Conservation (phyloP, 139 green algal genomes). For the Closterium sp. region DNA sequence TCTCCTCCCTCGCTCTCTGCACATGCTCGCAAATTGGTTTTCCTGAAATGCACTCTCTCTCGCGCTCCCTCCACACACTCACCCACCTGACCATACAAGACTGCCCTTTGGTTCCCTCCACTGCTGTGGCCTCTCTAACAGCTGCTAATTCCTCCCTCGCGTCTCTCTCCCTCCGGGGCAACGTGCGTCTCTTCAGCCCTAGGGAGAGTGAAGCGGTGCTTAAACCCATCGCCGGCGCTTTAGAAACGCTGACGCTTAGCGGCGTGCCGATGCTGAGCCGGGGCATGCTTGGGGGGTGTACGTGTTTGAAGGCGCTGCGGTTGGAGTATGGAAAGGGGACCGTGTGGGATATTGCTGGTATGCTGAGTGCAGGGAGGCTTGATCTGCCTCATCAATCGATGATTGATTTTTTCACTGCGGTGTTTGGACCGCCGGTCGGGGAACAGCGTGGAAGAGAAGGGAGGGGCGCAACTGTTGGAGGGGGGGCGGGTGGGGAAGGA, state of each 20-base stretch:
- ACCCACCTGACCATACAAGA: background rate
- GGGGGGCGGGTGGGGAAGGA: too few species aligned
- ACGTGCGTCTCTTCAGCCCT: background rate
- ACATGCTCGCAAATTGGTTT: background rate
- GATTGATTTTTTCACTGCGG: too few species aligned
- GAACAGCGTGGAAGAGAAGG: background rate
- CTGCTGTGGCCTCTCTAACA: background rate
- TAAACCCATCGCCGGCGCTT: background rate
- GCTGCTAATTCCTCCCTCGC: background rate
- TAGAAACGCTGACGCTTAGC: background rate
- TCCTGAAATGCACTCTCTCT: background rate
- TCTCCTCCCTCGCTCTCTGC: background rate
- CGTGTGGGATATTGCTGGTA: background rate
- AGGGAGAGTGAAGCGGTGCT: background rate
- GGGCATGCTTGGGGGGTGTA: background rate
- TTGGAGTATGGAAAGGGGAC: background rate
- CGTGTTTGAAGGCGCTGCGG: background rate
- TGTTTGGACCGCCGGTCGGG: too few species aligned
- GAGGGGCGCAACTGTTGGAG: too few species aligned
- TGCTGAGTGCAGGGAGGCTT: background rate
- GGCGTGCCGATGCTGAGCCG: background rate
- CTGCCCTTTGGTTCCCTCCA: background rate
- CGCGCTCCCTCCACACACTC: background rate
- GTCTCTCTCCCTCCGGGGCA: background rate
- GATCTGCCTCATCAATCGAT: too few species aligned